Evolutionary conservation across 768 basidiomycete genomes (phyloP).

Genomic region (Russula olivacea): DNA sequence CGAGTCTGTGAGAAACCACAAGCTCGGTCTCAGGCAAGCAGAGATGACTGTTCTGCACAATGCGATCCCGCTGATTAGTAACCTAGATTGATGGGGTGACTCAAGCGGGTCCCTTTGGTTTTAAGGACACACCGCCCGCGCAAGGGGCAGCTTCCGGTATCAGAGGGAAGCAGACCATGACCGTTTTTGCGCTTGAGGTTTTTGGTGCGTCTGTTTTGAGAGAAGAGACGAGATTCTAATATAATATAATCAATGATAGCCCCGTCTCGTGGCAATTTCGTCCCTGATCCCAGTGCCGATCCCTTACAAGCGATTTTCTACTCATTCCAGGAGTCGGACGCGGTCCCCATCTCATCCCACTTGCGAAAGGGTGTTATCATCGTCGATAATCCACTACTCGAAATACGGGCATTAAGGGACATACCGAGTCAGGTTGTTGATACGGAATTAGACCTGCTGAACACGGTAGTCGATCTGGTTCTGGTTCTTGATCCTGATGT

Average conservation of each 20-base stretch:
- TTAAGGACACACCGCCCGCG: slow-evolving; percentile 50
- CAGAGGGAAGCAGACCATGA: slow-evolving; percentile 67
- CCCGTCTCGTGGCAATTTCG: slow-evolving; percentile 49
- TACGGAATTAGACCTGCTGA: slow-evolving; percentile 76
- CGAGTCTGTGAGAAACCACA: slow-evolving; percentile 25
- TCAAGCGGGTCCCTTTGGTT: slow-evolving; percentile 62
- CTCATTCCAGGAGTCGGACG: slow-evolving; percentile 51
- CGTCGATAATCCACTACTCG: slow-evolving; percentile 38
- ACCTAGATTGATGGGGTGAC: slow-evolving; percentile 67
- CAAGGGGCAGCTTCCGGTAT: slow-evolving; percentile 33
- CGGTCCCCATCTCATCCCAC: slow-evolving; percentile 30
- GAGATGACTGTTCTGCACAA: neutral
- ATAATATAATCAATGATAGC: slow-evolving; percentile 1
- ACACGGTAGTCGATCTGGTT: slow-evolving; percentile 67
- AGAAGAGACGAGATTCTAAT: neutral
- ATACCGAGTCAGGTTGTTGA: slow-evolving; percentile 48
- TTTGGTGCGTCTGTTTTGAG: slow-evolving; percentile 53
- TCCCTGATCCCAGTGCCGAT: slow-evolving; percentile 64
- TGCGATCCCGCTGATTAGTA: slow-evolving; percentile 3
- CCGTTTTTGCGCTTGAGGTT: slow-evolving; percentile 74
- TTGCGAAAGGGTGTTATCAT: slow-evolving; percentile 49
- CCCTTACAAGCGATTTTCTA: slow-evolving; percentile 68
- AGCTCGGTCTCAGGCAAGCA: slow-evolving; percentile 48
- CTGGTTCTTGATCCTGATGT: slow-evolving; percentile 85
- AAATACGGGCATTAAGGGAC: slow-evolving; percentile 40